Evolutionary conservation across 345 rosid genomes (phyloP).

Genomic region (Eucalyptus polybractea): DNA sequence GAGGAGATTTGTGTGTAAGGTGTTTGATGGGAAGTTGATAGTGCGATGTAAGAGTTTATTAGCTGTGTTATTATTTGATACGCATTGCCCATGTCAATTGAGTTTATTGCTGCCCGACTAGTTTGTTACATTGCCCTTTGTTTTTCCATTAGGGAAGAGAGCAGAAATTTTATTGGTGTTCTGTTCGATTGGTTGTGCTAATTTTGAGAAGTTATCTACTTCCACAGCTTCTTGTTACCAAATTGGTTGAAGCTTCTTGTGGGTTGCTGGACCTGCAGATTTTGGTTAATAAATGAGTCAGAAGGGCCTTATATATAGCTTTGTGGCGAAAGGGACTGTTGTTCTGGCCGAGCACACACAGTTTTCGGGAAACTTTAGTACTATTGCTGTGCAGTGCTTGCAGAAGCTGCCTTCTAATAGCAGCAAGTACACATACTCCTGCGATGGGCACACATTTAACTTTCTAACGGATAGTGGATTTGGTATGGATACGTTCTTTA

Average conservation of each 20-base stretch:
- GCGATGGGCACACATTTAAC: slow-evolving; percentile 91
- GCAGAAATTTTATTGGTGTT: neutral
- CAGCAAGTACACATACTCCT: slow-evolving; percentile 90
- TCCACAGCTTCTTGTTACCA: neutral
- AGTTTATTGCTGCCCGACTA: neutral
- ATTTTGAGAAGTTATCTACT: neutral
- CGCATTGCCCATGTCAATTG: neutral
- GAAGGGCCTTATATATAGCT: slow-evolving; percentile 92
- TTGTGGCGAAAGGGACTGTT: slow-evolving; percentile 88
- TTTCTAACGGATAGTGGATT: slow-evolving; percentile 71
- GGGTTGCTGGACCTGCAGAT: neutral
- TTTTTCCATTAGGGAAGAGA: neutral
- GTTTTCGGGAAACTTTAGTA: slow-evolving; percentile 91
- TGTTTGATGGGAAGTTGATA: neutral
- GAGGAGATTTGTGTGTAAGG: neutral
- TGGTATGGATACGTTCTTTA: slow-evolving; percentile 20
- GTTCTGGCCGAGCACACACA: slow-evolving; percentile 93
- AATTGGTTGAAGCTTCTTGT: slow-evolving; percentile 3
- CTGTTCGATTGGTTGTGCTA: neutral
- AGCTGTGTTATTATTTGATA: neutral
- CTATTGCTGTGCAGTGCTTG: slow-evolving; percentile 93
- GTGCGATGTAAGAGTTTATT: neutral
- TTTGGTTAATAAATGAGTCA: slow-evolving; percentile 41
- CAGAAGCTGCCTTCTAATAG: slow-evolving; percentile 90
- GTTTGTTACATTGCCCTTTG: neutral